A percentile compares a stretch with the other conserved stretches of the same genome.
Evolutionary conservation across 495 filamentous ascomycete genomes (phyloP).

Genomic region (Melanomma pulvis-pyrius): DNA sequence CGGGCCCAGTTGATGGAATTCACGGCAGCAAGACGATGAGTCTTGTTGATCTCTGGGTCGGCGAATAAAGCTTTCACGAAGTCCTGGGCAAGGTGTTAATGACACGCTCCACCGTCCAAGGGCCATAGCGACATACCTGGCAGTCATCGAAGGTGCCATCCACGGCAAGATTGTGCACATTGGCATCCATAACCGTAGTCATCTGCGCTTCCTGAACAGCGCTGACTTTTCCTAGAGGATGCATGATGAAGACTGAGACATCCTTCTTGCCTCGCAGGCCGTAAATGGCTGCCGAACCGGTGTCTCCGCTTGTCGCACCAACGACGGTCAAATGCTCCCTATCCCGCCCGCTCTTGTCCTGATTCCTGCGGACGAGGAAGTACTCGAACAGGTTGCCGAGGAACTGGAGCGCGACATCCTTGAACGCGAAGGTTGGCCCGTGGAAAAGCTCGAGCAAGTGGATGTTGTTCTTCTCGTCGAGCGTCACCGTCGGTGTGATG

Average conservation of each 20-base stretch:
- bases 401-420: conserved; percentile 88
- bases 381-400: conserved; percentile 97
- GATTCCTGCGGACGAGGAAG: conserved; percentile 81
- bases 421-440: conserved; percentile 95
- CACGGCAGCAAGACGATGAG: conserved; percentile 77
- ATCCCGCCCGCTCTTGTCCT: conserved; percentile 67
- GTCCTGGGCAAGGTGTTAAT: conserved; percentile 57
- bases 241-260: conserved; percentile 85
- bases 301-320: conserved; percentile 92
- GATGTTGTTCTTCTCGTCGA: conserved; percentile 67
- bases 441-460: conserved; percentile 95
- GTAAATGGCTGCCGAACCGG: conserved; percentile 93
- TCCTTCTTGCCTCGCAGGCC: conserved; percentile 97
- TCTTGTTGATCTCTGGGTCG: conserved; percentile 72
- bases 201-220: conserved; percentile 94
- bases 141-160: conserved; percentile 94
- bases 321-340: conserved; percentile 87
- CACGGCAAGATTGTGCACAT: conserved; percentile 86
- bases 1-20: conserved; percentile 91
- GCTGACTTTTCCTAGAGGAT: conserved; percentile 79
- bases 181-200: conserved; percentile 84
- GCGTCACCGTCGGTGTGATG: conserved; percentile 70
- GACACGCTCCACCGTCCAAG: background rate
- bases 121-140: conserved; percentile 56
- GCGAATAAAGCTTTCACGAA: conserved; percentile 91